These are phyloP conservation scores for Chaetoscypha palmicola DNA, from an alignment of 2,329 filamentous ascomycete species.

Conservation along the genomic window DNA sequence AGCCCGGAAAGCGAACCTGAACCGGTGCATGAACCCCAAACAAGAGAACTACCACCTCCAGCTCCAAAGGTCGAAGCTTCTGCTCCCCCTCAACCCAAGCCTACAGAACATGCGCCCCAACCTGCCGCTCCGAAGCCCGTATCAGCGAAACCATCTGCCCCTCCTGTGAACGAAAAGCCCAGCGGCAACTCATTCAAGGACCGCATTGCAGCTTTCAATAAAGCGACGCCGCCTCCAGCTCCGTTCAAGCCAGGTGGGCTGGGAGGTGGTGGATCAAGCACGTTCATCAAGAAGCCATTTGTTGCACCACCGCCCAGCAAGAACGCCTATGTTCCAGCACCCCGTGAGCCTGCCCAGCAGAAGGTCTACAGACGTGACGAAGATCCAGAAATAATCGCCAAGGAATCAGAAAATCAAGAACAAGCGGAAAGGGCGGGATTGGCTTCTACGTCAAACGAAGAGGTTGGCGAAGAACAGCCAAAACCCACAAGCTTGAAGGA, in stretches of 20 bases:
- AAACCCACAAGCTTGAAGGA: conserved; percentile 94
- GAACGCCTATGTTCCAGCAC: conserved; percentile 79
- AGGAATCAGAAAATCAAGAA: conserved; percentile 58
- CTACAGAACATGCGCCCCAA: conserved; percentile 29
- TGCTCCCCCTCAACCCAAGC: conserved; percentile 31
- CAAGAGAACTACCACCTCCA: conserved; percentile 31
- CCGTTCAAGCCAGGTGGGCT: conserved; percentile 77
- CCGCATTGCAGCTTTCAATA: conserved; percentile 96
- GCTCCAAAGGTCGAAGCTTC: conserved; percentile 33
- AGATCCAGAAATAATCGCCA: conserved; percentile 64
- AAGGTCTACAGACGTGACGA: conserved; percentile 84
- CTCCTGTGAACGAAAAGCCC: conserved; percentile 69
- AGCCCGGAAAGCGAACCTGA: conserved; percentile 30
- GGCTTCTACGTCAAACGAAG: conserved; percentile 38
- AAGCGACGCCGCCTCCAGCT: conserved; percentile 75
- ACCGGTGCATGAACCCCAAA: conserved; percentile 31
- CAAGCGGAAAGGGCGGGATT: conserved; percentile 64
- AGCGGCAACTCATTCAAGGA: conserved; percentile 76
- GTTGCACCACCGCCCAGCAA: conserved; percentile 91
- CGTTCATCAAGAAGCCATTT: conserved; percentile 94
- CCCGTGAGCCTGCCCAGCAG: conserved; percentile 60
- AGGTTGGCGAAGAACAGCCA: conserved; percentile 68
- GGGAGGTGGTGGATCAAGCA: conserved; percentile 48
- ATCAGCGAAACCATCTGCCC: conserved; percentile 44
- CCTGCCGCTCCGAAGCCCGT: conserved; percentile 23